Evolutionary conservation across 495 filamentous ascomycete species (phyloP).

Genomic region (Usnea hakonensis): DNA sequence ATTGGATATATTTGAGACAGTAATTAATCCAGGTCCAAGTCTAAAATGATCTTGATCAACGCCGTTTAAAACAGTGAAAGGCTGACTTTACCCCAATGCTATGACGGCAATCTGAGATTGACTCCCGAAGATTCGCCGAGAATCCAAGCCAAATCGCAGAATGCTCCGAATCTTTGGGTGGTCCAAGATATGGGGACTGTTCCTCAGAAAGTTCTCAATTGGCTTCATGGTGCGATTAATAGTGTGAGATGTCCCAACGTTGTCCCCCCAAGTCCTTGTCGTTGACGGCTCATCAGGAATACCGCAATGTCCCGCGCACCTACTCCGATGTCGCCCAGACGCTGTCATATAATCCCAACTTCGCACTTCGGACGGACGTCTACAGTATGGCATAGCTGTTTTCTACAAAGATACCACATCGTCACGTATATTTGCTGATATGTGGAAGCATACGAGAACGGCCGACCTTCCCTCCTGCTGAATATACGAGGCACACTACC

Average conservation of each 20-base stretch:
- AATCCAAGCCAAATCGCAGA: neutral
- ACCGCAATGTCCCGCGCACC: constrained; percentile 81
- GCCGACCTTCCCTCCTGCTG: constrained; percentile 77
- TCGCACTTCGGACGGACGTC: constrained; percentile 88
- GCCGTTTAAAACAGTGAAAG: neutral
- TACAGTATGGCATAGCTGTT: constrained; percentile 59
- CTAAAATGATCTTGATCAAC: too few relatives aligned
- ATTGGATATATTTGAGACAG: neutral
- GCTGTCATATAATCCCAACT: constrained; percentile 71
- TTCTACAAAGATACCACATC: neutral
- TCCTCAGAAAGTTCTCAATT: constrained; percentile 81
- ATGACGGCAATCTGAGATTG: neutral
- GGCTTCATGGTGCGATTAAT: constrained; percentile 85
- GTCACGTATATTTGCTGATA: constrained; percentile 11
- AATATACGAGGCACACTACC: constrained; percentile 82
- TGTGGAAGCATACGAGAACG: constrained; percentile 73
- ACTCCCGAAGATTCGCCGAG: too few relatives aligned
- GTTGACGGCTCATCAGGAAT: constrained; percentile 55
- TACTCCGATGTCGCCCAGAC: constrained; percentile 84
- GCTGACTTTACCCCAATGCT: neutral
- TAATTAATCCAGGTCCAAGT: too few relatives aligned
- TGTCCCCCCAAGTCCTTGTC: neutral
- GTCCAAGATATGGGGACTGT: constrained; percentile 57
- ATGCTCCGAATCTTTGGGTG: neutral
- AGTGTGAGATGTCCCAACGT: constrained; percentile 46